Percentiles rank a stretch among this genome's conserved stretches.
Evolutionary conservation across 2,329 filamentous ascomycete species (phyloP).

Genomic region (Xylaria multiplex): DNA sequence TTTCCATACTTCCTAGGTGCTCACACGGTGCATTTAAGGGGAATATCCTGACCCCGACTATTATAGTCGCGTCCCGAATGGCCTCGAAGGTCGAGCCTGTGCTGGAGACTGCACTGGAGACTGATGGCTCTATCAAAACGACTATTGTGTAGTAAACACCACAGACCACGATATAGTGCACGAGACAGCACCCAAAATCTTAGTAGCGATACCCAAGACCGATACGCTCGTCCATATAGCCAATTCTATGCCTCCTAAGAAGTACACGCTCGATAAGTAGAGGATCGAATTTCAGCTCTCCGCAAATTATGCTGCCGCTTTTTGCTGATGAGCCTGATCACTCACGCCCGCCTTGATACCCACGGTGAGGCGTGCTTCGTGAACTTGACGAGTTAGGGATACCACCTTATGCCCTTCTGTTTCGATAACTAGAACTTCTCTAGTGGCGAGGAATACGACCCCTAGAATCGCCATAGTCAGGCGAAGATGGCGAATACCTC

Average conservation of each 20-base stretch:
- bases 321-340: constrained; percentile 57
- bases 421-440: constrained; percentile 57
- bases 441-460: constrained; percentile 52
- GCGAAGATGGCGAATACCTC: constrained; percentile 60
- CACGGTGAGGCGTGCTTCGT: constrained; percentile 54
- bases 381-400: constrained; percentile 54
- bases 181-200: constrained; percentile 37
- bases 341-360: constrained; percentile 55
- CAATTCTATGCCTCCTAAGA: constrained; percentile 41
- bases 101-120: constrained; percentile 34
- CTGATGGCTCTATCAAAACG: constrained; percentile 38
- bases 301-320: constrained; percentile 62
- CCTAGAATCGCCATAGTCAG: constrained; percentile 57
- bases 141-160: constrained; percentile 43
- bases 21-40: no score
- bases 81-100: constrained; percentile 40
- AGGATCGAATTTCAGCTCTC: constrained; percentile 54
- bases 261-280: constrained; percentile 43
- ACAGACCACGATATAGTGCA: constrained; percentile 42
- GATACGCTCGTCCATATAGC: constrained; percentile 43
- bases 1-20: no score
- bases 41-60: no score
- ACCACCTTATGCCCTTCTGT: constrained; percentile 52
- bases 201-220: constrained; percentile 37
- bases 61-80: constrained; percentile 38